A percentile compares a stretch with the other conserved stretches of the same genome.
phyloP scores from a whole-genome alignment of 202 grass and related monocot species.

The Schoenoplectus tabernaemontani region DNA sequence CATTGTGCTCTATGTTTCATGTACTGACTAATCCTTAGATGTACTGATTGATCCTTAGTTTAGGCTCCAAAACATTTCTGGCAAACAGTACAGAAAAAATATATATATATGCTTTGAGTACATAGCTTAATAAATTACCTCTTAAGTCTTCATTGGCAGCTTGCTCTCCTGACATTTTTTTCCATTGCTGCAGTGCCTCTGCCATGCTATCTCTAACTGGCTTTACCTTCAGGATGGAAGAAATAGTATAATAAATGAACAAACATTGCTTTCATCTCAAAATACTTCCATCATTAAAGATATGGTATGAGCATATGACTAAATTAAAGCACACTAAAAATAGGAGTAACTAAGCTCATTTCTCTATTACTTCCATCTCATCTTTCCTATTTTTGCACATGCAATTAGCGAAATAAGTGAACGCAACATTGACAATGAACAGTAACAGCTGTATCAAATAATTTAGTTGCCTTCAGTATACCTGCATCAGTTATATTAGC shows the following conservation, averaged over 20 bases:
- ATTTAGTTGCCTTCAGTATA: no score
- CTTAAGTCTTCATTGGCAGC: conserved; percentile 34
- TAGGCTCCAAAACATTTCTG: not conserved
- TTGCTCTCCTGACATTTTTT: conserved; percentile 62
- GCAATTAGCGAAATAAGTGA: not conserved
- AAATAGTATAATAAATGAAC: not conserved
- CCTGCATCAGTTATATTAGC: no score
- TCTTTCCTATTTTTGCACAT: not conserved
- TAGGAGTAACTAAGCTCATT: not conserved
- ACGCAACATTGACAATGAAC: not conserved
- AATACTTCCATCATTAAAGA: not conserved
- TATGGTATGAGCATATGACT: conserved; percentile 22
- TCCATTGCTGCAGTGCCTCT: conserved; percentile 79
- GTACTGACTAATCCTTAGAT: not conserved
- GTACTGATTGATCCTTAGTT: no score
- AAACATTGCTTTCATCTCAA: not conserved
- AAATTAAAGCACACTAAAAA: not conserved
- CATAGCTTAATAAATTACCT: conserved; percentile 30
- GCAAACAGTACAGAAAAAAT: conserved; percentile 1
- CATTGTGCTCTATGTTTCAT: not conserved
- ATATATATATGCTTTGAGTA: not conserved
- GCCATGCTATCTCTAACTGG: conserved; percentile 92
- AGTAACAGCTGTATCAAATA: conserved; percentile 10
- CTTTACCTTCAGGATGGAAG: conserved; percentile 48
- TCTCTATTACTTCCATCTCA: not conserved